Evolutionary conservation across 257 asterid species (phyloP).

Genomic region (Rehmannia glutinosa): DNA sequence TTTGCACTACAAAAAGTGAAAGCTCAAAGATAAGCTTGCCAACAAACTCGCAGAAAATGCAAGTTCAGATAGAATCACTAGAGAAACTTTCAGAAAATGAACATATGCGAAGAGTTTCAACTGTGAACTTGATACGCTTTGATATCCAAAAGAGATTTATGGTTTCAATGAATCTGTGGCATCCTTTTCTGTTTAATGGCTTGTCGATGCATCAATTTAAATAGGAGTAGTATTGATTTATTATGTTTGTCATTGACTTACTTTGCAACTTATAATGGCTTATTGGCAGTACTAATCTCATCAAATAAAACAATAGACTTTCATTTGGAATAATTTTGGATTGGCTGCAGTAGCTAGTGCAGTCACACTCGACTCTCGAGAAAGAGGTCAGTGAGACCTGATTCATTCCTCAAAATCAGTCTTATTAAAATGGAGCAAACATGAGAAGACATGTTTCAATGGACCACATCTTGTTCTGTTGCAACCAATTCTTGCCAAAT

Average conservation of each 20-base stretch:
- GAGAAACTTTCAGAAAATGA: neutral
- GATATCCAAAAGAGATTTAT: neutral
- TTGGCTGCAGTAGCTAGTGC: neutral
- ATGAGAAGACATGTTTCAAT: neutral
- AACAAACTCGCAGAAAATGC: neutral
- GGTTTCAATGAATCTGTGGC: neutral
- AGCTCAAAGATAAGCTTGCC: neutral
- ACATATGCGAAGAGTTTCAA: neutral
- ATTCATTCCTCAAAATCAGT: neutral
- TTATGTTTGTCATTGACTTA: neutral
- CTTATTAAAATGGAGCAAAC: neutral
- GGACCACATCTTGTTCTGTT: neutral
- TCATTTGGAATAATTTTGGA: neutral
- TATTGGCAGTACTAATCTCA: neutral
- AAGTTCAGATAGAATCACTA: neutral
- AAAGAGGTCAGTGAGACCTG: neutral
- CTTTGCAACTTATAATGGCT: neutral
- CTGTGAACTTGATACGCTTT: neutral
- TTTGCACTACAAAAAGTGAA: neutral
- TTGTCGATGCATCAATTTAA: neutral
- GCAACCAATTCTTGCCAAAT: slow-evolving; percentile 3
- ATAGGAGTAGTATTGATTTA: neutral
- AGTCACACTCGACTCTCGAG: neutral
- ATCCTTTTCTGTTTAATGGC: neutral
- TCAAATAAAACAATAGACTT: neutral